Conservation (phyloP, 148 eudicot genomes). For the Polygonum aviculare region DNA sequence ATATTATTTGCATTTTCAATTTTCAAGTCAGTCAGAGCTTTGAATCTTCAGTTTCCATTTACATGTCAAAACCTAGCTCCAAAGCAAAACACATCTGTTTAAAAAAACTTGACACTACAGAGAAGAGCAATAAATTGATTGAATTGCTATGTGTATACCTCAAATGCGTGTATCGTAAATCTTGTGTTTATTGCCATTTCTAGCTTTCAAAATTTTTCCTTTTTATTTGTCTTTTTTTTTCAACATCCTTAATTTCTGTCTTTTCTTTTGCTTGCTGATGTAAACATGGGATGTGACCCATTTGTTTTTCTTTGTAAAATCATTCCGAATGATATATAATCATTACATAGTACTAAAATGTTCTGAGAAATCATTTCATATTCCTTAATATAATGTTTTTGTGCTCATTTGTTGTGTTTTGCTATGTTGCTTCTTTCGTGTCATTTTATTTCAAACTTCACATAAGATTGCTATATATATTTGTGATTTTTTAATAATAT, state of each 20-base stretch:
- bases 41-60: neutral
- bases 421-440: no score
- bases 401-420: no score
- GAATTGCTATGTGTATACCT: neutral
- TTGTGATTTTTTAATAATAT: no score
- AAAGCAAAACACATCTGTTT: neutral
- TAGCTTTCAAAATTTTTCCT: neutral
- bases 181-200: neutral
- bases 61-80: neutral
- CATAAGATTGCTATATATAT: no score
- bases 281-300: conserved; percentile 2
- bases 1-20: neutral
- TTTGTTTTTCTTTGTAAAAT: neutral
- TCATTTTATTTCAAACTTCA: no score
- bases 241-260: conserved; percentile 4
- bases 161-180: neutral
- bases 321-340: neutral
- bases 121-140: neutral
- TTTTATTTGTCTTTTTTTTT: neutral
- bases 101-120: neutral
- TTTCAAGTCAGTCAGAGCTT: conserved; percentile 3
- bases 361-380: neutral
- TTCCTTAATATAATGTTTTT: no score
- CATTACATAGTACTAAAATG: neutral
- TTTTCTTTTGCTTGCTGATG: conserved; percentile 4